Conservation (phyloP, 345 rosid genomes). For the Rhodomyrtus tomentosa region DNA sequence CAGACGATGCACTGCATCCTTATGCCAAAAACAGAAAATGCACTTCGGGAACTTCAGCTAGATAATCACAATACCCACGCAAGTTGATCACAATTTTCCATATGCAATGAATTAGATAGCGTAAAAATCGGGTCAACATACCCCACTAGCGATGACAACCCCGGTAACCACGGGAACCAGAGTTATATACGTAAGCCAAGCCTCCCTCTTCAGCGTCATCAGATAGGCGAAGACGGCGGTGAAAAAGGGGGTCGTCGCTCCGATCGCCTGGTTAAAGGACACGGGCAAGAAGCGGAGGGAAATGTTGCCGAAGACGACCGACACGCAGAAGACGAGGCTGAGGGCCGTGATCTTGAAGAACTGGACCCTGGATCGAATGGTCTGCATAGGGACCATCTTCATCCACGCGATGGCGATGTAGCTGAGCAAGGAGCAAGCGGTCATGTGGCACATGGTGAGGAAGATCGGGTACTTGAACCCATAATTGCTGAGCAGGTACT, state of each 20-base stretch:
- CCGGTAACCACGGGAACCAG: constrained; percentile 92
- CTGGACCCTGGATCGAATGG: constrained; percentile 79
- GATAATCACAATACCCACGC: background rate
- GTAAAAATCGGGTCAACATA: background rate
- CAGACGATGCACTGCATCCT: background rate
- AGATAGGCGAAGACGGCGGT: constrained; percentile 93
- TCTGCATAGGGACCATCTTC: constrained; percentile 98
- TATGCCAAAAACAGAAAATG: background rate
- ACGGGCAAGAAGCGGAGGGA: constrained; percentile 83
- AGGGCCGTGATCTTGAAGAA: constrained; percentile 85
- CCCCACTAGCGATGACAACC: constrained; percentile 98
- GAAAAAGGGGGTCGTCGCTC: constrained; percentile 98
- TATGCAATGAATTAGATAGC: background rate
- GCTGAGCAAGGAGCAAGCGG: constrained; percentile 87
- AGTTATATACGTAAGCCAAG: constrained; percentile 90
- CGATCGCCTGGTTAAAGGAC: constrained; percentile 86
- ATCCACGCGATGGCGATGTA: constrained; percentile 92
- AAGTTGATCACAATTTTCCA: background rate
- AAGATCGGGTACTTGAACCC: constrained; percentile 99
- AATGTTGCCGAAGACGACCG: constrained; percentile 89
- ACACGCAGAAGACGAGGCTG: constrained; percentile 84
- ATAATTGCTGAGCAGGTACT: constrained; percentile 83
- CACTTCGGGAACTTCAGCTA: background rate
- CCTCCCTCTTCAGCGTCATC: constrained; percentile 81
- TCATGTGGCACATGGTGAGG: constrained; percentile 99